Percentiles rank a stretch among this genome's conserved stretches.
These are phyloP conservation scores for Sporobolomyces phaffii DNA, from an alignment of 768 basidiomycete species.

Conservation along the genomic window DNA sequence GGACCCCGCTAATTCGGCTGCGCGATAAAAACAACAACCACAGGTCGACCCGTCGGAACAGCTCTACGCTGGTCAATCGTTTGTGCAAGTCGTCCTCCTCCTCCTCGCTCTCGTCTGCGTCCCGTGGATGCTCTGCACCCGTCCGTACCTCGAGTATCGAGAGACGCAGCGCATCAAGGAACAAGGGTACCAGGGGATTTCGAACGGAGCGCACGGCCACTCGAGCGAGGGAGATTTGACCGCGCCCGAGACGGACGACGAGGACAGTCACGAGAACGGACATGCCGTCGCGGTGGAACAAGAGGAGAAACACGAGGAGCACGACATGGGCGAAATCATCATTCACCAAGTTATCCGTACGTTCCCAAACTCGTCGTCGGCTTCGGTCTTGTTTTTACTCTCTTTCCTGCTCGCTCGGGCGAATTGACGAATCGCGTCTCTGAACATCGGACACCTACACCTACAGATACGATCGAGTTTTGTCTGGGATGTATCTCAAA, in stretches of 20 bases:
- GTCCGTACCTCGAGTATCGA: constrained; percentile 86
- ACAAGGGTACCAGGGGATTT: constrained; percentile 70
- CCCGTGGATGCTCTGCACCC: constrained; percentile 85
- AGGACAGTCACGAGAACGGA: constrained; percentile 71
- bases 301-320: constrained; percentile 61
- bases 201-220: constrained; percentile 34
- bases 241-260: constrained; percentile 57
- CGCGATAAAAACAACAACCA: too few relatives aligned
- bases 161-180: constrained; percentile 76
- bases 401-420: too few relatives aligned
- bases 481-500: constrained; percentile 79
- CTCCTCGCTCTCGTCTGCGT: constrained; percentile 77
- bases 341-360: constrained; percentile 98
- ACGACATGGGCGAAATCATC: constrained; percentile 84
- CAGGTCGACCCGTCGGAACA: constrained; percentile 60
- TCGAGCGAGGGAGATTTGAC: constrained; percentile 56
- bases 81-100: constrained; percentile 72
- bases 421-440: too few relatives aligned
- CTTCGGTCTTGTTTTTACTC: too few relatives aligned
- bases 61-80: constrained; percentile 80
- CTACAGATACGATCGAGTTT: constrained; percentile 73
- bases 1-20: too few relatives aligned
- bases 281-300: constrained; percentile 56
- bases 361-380: background rate
- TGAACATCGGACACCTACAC: too few relatives aligned